Base-by-base conservation (phyloP, 192 early-diverging fungal genomes). In the Chytriomyces confervae region DNA sequence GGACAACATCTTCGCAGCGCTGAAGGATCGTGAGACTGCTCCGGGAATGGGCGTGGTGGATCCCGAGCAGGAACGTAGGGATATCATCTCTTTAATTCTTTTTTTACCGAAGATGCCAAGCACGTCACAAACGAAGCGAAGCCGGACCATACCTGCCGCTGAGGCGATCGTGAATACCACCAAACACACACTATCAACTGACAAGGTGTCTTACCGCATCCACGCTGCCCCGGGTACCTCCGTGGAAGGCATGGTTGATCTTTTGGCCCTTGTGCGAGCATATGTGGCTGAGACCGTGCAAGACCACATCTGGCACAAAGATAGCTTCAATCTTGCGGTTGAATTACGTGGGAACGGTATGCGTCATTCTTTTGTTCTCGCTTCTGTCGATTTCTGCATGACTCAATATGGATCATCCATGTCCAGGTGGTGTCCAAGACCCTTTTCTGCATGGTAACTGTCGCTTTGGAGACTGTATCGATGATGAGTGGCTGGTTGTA, bases 401-500 rank as follows among this genome's bases (percentile, higher is more conserved):
- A 36, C 53, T 45, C 69, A 27, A 27, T 27, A 27, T 27, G 0
- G 24, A 27, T 27, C 24, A 75, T 18, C 18, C 36, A 36, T 36
- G 4, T 36, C 36, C 36, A 50, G 36, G 48, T 50, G 75, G 23
- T 13, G 9, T 47, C 5, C 71, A 49, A 18, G 16, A 66, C 13
- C 64, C 79, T 8, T 70, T 49, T 50, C 43, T 84, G 27, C 45
- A 57, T 18, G 93, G 93, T 4, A 75, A 75, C 11, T 87, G 91
- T 1, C 83, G 86, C 5, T 91, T 93, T 66, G 93, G 94, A 0
- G 97, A 98, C 75, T 92, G 91, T 16, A 77, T 98, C n/a, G 92
- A 95, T 65, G 97, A 98, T 82, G 96, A 97, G 82, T 98, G 97
- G 97, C 87, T 97, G 57, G 87, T 94, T 27, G 95, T 96, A 0